Evolutionary conservation across 2,329 filamentous ascomycete genomes (phyloP), one percentile per base, ranked within the genome.

Genomic region (Hansfordia pulvinata): DNA sequence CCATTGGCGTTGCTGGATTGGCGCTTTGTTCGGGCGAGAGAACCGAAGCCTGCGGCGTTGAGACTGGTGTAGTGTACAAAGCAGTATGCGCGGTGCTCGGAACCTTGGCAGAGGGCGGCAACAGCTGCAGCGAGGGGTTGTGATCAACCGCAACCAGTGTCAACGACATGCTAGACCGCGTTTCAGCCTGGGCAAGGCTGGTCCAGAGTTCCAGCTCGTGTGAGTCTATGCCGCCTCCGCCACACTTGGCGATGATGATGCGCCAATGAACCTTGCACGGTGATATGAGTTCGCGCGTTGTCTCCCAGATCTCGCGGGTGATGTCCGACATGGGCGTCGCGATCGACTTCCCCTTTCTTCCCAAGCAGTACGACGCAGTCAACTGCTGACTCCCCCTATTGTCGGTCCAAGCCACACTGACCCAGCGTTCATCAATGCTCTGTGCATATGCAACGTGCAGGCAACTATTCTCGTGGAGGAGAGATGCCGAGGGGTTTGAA

Each of bases 371-470:
- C 0, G 79, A 77, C 1, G 74, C 68, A 10, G 68, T 80, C 37
- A 75, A 71, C 46, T 86, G 79, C 33, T 79, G 71, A 32, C 69
- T 71, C 2, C 83, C 83, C 15, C 69, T 68, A 37, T 74, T 82
- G 43, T 92, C 81, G 2, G 76, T 82, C 83, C 83, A 92, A 1
- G 78, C 77, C 5, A 73, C 78, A 9, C 76, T 77, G 19, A 90
- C 56, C 84, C 84, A 93, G 7, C 75, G 61, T 12, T 77, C 71
- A 45, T 88, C 80, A 8, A 76, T 60, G 41, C 80, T 86, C 29
- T 75, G 65, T 2, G 78, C 70, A 42, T 92, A 92, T 2, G 77
- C 80, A 23, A 92, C 58, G 46, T 93, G 83, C 17, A 93, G 70
- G 41, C 78, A 78, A 1, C 74, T 80, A 36, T 85, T 83, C 44